Evolutionary conservation across 345 rosid genomes (phyloP), one percentile per base, ranked within the genome.

Genomic region (Arabis alpina): DNA sequence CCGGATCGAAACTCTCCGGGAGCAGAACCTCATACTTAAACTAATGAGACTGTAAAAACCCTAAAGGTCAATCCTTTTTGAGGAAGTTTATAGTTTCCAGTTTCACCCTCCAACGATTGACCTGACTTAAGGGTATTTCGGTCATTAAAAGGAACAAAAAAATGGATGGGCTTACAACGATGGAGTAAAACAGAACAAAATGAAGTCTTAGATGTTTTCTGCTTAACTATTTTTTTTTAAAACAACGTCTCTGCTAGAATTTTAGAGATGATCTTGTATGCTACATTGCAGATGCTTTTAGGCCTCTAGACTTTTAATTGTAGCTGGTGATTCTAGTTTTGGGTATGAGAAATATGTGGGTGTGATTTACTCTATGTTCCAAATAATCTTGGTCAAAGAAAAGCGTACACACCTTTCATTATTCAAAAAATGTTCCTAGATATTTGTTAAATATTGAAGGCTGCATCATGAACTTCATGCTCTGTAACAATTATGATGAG

Each of bases 11-110:
- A 5, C n/a, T 16, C 39, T 66, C 74, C 75, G 41, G 65, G 85
- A 79, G 79, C 85, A 76, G 63, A 74, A 41, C 85, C 82, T 82
- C 85, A 79, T 79, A 66, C 85, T 65, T 74, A 72, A 77, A 77
- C 67, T 74, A 64, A 58, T 64, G 79, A 74, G 62, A 12, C 37
- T 2, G 2, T 9, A 16, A 30, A 47, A 75, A 57, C 82, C 79
- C 79, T 70, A 69, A 74, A 40, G 43, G 10, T 6, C 7, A 48
- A 28, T 36, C 47, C 11, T 61, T 45, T 58, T n/a, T 28, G 19
- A 36, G 32, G 9, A 19, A 3, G 10, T 64, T 23, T 62, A 67
- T 73, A 72, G 4, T 51, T 73, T 49, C 66, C 81, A 68, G 13
- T 48, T 55, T 68, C 34, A 57, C 66, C 75, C 81, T 78, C 56